These are phyloP conservation scores for Albizia julibrissin DNA, from an alignment of 306 rosid species.

Conservation along the genomic window DNA sequence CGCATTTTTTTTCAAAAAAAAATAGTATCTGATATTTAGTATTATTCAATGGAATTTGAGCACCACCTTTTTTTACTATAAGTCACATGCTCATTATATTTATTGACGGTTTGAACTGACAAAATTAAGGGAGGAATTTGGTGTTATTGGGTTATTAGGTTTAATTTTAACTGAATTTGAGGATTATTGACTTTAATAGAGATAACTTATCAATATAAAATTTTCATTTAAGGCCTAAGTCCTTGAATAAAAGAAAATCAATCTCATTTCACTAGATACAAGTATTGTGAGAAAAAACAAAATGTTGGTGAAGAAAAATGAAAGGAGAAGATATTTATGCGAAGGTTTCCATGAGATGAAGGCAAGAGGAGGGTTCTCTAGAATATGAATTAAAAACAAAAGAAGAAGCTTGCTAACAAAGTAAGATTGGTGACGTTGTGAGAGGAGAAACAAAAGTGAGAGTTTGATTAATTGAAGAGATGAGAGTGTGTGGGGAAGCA, in stretches of 20 bases:
- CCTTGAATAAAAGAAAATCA: no score
- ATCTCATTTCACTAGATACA: neutral
- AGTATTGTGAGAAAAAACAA: neutral
- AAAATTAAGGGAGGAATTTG: no score
- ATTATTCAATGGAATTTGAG: no score
- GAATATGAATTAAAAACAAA: conserved; percentile 13
- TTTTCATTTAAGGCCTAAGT: no score
- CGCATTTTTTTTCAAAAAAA: no score
- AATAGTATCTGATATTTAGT: no score
- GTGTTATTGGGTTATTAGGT: no score
- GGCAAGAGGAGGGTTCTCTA: conserved; percentile 28
- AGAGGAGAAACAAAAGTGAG: conserved; percentile 1
- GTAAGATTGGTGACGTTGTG: conserved; percentile 28
- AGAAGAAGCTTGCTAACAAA: conserved; percentile 26
- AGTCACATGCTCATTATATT: no score
- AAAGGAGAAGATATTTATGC: conserved; percentile 6
- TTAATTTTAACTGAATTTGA: no score
- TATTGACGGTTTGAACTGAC: no score
- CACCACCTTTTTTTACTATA: no score
- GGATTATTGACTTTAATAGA: neutral
- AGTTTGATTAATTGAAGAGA: conserved; percentile 14
- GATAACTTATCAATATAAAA: neutral
- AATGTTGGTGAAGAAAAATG: neutral
- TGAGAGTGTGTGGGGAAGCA: neutral
- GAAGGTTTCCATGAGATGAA: neutral